Evolutionary conservation across 441 rosid genomes (phyloP), one percentile per base, ranked within the genome.

Genomic region (Gossypium davidsonii): DNA sequence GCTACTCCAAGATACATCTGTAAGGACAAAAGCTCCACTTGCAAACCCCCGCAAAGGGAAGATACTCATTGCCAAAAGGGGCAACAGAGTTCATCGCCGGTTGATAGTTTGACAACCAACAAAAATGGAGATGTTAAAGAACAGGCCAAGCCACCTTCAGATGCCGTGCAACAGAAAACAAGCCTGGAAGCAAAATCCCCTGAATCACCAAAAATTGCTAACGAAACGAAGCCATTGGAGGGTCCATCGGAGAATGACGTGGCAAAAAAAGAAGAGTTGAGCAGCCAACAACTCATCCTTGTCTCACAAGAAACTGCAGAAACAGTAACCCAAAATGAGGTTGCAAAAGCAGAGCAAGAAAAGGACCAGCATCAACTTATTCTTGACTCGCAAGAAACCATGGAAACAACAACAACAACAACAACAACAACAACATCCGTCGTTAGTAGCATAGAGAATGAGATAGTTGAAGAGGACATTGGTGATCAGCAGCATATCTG

Each of bases 401-500:
- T 65, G 5, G 74, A 57, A 31, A 14, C 65, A 56, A 25, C 65
- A 62, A 21, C 65, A 56, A 23, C 67, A 62, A 21, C 34, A 28
- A 28, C 6, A 28, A 21, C 23, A 21, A 25, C 5, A 28, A 28
- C 70, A 62, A 21, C 63, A 65, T 80, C 88, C 57, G 77, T 70
- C 61, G 68, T 73, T 78, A 83, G 67, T 14, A 66, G 59, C 79
- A 74, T 53, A 48, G 89, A 68, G 1, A 81, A 76, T 63, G 85
- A 80, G 68, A 77, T 67, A 18, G 73, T 31, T 11, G 80, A 72
- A 46, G 15, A 61, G 58, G 83, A 78, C 39, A n/a, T 14, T 15
- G 55, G 34, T 26, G 70, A 71, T 9, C 61, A 62, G 3, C 71
- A 61, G 14, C 51, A 51, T 34, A 65, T 51, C 39, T 62, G 14